phyloP scores from a whole-genome alignment of 164 flowering plant genomes.

The Chloranthus sessilifolius region DNA sequence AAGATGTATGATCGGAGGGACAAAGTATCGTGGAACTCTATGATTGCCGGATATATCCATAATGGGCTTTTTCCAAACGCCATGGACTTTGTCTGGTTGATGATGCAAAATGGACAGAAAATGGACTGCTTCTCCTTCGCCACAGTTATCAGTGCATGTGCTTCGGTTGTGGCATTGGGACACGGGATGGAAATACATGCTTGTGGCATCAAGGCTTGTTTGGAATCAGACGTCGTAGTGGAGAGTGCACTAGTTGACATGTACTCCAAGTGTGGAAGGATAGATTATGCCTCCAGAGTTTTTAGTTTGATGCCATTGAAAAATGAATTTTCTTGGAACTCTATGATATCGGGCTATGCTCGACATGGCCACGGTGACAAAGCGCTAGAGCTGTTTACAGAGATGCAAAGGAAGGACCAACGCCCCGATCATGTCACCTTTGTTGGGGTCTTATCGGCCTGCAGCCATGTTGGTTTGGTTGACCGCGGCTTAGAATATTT shows the following conservation, averaged over 20 bases:
- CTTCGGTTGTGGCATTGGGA: constrained; percentile 74
- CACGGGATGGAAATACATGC: constrained; percentile 94
- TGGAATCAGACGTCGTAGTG: constrained; percentile 76
- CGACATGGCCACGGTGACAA: constrained; percentile 75
- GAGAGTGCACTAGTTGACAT: constrained; percentile 89
- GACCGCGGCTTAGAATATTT: constrained; percentile 63
- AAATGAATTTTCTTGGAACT: constrained; percentile 87
- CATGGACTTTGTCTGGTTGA: constrained; percentile 64
- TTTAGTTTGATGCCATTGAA: constrained; percentile 57
- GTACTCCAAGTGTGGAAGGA: constrained; percentile 87
- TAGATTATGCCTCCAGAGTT: constrained; percentile 69
- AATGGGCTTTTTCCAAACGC: constrained; percentile 65
- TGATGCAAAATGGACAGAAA: constrained; percentile 67
- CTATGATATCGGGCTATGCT: constrained; percentile 95
- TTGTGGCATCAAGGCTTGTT: constrained; percentile 53
- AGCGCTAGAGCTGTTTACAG: constrained; percentile 50
- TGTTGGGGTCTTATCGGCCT: constrained; percentile 92
- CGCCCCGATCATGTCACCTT: constrained; percentile 85
- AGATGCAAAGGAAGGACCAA: constrained; percentile 52
- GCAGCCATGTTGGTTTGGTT: constrained; percentile 85
- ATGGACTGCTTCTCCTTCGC: constrained; percentile 76
- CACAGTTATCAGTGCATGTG: constrained; percentile 92
- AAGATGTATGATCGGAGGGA: constrained; percentile 66
- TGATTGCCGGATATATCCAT: constrained; percentile 82
- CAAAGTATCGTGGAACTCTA: constrained; percentile 80